Evolutionary conservation across 306 rosid genomes (phyloP), one percentile per base, ranked within the genome.

Genomic region (Cicer bijugum): DNA sequence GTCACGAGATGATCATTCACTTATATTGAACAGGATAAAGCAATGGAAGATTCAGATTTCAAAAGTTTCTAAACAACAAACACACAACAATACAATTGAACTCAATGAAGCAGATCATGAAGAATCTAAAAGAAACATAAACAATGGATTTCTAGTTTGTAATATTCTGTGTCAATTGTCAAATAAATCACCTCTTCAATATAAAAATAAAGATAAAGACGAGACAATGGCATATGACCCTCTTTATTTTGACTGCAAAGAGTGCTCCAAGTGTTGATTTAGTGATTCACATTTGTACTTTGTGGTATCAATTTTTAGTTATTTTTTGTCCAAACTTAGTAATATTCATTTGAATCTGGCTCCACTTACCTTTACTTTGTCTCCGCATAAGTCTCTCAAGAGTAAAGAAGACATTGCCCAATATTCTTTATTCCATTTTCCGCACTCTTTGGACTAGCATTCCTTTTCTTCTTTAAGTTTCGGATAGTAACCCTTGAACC

Each of bases 391-490:
- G 44, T 46, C 62, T 67, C 68, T 69, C 50, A 20, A 5, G 47
- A 55, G 28, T 65, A 56, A 65, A 63, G n/a, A 69, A 83, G 43
- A 75, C 78, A 82, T 69, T 72, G 51, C 68, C 56, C 73, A 35
- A 6, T 67, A 46, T 40, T 79, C 84, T 83, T 79, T 83, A 39
- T 65, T 63, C 71, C 77, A 37, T 64, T 74, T 55, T 6, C 44
- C 69, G 28, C 73, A 43, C 56, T 72, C 81, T 66, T 66, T 66
- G 72, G 62, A 82, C 68, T 37, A 46, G 1, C 76, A 67, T 72
- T 57, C 74, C 69, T 75, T 83, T 79, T 72, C 80, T 19, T 70
- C 74, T 79, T 76, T 37, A 63, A 78, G 66, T 20, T 69, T 75
- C 23, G 58, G 43, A 55, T 53, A 43, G 12, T 45, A 68, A 48